Evolutionary conservation across 129 eudicot genomes (phyloP).

Genomic region (Artemisia annua): DNA sequence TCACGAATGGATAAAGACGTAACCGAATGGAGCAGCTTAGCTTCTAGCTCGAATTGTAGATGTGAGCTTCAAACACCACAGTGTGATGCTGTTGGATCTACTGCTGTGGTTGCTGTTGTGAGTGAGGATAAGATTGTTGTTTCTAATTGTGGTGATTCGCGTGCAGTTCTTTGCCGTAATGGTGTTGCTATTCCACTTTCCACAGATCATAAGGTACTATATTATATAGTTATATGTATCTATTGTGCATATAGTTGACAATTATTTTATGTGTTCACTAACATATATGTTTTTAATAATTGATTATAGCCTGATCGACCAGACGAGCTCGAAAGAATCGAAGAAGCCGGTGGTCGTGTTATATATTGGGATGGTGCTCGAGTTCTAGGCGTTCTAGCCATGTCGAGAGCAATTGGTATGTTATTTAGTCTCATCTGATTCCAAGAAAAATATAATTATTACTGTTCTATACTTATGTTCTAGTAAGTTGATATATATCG

Average conservation of each 20-base stretch:
- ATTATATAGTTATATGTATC: neutral
- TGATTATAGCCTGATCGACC: slow-evolving; percentile 79
- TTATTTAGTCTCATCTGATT: neutral
- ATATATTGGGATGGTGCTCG: slow-evolving; percentile 98
- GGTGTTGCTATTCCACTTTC: slow-evolving; percentile 91
- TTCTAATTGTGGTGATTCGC: slow-evolving; percentile 91
- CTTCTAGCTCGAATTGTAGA: slow-evolving; percentile 47
- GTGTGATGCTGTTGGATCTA: slow-evolving; percentile 97
- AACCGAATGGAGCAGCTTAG: slow-evolving; percentile 39
- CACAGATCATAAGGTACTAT: slow-evolving; percentile 75
- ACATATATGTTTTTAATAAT: slow-evolving; percentile 1
- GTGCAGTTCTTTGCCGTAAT: slow-evolving; percentile 82
- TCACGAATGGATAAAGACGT: slow-evolving; percentile 79
- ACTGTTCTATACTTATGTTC: neutral
- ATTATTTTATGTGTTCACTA: neutral
- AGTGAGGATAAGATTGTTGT: slow-evolving; percentile 51
- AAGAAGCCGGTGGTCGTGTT: slow-evolving; percentile 93
- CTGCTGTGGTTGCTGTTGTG: slow-evolving; percentile 84
- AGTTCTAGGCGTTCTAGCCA: slow-evolving; percentile 90
- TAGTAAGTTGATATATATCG: too few relatives aligned
- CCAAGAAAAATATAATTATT: neutral
- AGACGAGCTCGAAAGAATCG: slow-evolving; percentile 71
- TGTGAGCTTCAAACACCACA: slow-evolving; percentile 92
- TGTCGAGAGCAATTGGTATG: slow-evolving; percentile 96
- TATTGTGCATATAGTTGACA: neutral